Conservation (phyloP, 2,329 filamentous ascomycete species). For the Trichoderma sp. region DNA sequence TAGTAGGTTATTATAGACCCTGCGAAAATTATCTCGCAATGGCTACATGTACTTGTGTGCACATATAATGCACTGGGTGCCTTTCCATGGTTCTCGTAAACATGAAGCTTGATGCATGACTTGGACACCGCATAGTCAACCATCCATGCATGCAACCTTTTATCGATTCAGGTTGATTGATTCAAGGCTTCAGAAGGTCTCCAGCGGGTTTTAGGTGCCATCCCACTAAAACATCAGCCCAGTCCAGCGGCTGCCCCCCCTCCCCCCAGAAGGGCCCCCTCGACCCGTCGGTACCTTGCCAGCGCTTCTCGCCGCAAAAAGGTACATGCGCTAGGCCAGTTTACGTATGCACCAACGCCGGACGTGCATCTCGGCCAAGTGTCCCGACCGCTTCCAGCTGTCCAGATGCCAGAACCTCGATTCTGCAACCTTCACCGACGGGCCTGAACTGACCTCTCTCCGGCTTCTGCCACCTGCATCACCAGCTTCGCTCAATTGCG, state of each 20-base stretch:
- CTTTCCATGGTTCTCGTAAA: too few species aligned
- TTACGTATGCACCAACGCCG: not conserved
- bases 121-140: not conserved
- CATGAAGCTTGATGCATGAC: not conserved
- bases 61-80: not conserved
- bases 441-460: not conserved
- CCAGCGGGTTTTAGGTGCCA: not conserved
- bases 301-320: not conserved
- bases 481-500: conserved; percentile 15
- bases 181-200: not conserved
- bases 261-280: not conserved
- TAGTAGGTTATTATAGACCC: not conserved
- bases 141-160: not conserved
- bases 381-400: conserved; percentile 17
- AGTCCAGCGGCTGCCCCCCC: not conserved
- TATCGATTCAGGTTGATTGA: not conserved
- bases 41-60: not conserved
- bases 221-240: conserved; percentile 1
- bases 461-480: not conserved
- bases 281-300: not conserved
- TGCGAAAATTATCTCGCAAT: not conserved
- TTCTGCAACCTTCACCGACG: conserved; percentile 20
- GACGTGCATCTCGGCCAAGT: conserved; percentile 10
- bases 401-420: conserved; percentile 15
- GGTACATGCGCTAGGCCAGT: not conserved